Base-by-base conservation (phyloP, 1,284 basidiomycete species). In the Sporisorium scitamineum region DNA sequence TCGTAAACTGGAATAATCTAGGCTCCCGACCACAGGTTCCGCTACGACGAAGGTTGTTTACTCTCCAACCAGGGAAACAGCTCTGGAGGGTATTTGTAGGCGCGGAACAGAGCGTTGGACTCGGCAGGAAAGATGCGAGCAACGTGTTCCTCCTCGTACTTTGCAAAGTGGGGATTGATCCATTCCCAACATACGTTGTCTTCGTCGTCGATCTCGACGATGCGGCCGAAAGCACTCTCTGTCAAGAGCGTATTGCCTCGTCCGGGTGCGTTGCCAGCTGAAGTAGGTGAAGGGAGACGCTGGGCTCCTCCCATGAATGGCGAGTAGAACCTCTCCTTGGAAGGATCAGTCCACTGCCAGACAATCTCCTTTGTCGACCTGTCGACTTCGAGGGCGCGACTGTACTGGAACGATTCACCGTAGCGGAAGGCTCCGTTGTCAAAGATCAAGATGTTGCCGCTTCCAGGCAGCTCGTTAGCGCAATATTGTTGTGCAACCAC, bases 81-180 rank as follows among this genome's bases (percentile, higher is more conserved):
- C 48, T 51, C 48, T 1, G 47, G 47, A 31, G 47, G 27, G n/a
- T 50, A 51, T 18, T 51, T 51, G 48, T 51, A 51, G 2, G 48
- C 48, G 48, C 48, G 48, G 8, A 51, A 51, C 13, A 51, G 48
- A 7, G 48, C 48, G 18, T 51, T 51, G 18, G 48, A 51, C 48
- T 51, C 48, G 29, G 29, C 29, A 13, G 48, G 48, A 26, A 51
- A 51, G 18, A 51, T 29, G 29, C 31, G 14, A n/a, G 29, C 29
- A 5, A 51, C 48, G 31, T 51, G 48, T 29, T 51, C 48, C 27
- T 51, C 48, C 18, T 51, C 48, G n/a, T 51, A 51, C 48, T 51
- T 51, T n/a, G 48, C 48, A 29, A 51, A 51, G n/a, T 51, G 48
- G 29, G 48, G 48, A n/a, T 51, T 51, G 48, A 51, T 51, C 48